phyloP scores from a whole-genome alignment of 2,329 filamentous ascomycete species.

The Talaromyces islandicus region DNA sequence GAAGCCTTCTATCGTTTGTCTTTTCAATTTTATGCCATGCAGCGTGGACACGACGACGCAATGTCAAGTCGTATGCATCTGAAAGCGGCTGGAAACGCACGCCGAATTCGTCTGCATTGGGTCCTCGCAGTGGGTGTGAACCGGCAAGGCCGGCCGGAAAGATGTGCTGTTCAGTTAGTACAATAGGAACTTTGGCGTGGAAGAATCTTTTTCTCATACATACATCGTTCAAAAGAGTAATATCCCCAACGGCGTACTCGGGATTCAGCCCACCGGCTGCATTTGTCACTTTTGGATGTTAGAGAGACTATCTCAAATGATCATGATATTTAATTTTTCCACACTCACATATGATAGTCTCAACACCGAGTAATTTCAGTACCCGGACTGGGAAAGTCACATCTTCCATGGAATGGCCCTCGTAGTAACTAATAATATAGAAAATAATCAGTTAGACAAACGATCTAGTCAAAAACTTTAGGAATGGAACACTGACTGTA shows the following conservation, averaged over 20 bases:
- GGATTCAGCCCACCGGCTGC: conserved; percentile 61
- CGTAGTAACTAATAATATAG: conserved; percentile 65
- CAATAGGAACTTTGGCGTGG: neutral
- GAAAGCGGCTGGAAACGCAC: conserved; percentile 58
- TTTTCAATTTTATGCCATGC: conserved; percentile 49
- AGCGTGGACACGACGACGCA: conserved; percentile 52
- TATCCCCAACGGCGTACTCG: conserved; percentile 59
- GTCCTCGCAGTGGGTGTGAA: conserved; percentile 55
- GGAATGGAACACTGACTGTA: conserved; percentile 48
- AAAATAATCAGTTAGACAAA: neutral
- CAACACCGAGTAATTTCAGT: conserved; percentile 56
- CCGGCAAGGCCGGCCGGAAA: conserved; percentile 59
- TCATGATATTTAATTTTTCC: neutral
- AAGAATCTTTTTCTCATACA: conserved; percentile 13
- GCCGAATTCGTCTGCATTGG: conserved; percentile 58
- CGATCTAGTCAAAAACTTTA: neutral
- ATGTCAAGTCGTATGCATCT: conserved; percentile 59
- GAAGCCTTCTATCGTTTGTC: conserved; percentile 44
- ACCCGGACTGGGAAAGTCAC: conserved; percentile 61
- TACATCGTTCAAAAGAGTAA: conserved; percentile 61
- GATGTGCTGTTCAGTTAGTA: conserved; percentile 46
- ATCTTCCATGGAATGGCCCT: conserved; percentile 58
- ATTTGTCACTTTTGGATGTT: conserved; percentile 51
- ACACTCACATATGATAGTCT: conserved; percentile 51
- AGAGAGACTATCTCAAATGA: neutral